Evolutionary conservation across 305 asterid genomes (phyloP).

Genomic region (Rubia peregrina): DNA sequence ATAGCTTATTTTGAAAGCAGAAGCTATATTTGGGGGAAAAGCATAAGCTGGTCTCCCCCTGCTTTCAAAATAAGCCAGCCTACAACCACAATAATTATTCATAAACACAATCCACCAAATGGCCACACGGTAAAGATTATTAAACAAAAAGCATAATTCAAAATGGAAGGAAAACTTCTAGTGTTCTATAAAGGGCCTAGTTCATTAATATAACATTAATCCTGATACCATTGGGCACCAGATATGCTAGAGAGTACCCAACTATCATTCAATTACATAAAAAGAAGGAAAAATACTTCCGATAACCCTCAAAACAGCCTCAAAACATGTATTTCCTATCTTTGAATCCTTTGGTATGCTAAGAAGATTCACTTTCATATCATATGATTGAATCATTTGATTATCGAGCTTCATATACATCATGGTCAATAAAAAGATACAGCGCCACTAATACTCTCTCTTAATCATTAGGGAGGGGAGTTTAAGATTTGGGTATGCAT

Average conservation of each 20-base stretch:
- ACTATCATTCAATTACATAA: background rate
- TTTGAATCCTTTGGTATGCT: background rate
- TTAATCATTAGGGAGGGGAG: too few species aligned
- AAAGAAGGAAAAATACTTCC: background rate
- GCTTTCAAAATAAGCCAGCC: too few species aligned
- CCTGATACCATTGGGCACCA: background rate
- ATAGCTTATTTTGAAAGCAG: too few species aligned
- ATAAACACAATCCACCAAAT: background rate
- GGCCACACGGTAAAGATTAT: background rate
- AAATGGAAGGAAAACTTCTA: slow-evolving; percentile 1
- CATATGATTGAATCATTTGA: too few species aligned
- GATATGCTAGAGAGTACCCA: background rate
- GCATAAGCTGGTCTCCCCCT: too few species aligned
- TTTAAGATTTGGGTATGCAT: too few species aligned
- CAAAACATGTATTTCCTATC: background rate
- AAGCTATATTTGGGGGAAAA: too few species aligned
- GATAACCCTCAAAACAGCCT: background rate
- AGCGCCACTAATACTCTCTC: too few species aligned
- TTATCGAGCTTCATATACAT: too few species aligned
- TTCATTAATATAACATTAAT: background rate
- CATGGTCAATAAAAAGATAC: too few species aligned
- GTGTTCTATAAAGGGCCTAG: background rate
- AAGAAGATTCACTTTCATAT: too few species aligned
- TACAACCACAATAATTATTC: slow-evolving; percentile 15
- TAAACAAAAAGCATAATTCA: background rate